Base-by-base conservation (phyloP, 2,329 filamentous ascomycete species). In the Pestalotiopsis sp. region DNA sequence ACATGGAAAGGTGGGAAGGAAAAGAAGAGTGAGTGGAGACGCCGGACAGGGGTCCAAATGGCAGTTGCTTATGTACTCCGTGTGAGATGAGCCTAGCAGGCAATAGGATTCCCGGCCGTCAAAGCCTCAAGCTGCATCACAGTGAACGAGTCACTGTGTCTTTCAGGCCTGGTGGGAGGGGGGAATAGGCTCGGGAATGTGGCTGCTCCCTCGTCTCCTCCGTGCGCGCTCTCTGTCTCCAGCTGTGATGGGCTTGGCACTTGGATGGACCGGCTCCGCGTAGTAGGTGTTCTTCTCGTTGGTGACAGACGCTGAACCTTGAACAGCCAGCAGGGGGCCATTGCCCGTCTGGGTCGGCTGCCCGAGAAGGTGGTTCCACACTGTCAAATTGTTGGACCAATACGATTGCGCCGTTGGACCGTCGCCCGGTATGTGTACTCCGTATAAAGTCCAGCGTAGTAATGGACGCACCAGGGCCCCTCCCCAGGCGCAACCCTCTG, bases 291-390 rank as follows among this genome's bases (percentile, higher is more conserved):
- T 38, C 57, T 23, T 14, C 25, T 20, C 25, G 23, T 60, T 14
- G 57, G 57, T 60, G 25, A 25, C 25, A 14, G 57, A 60, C 14
- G 20, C 23, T 9, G 31, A 60, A 23, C 27, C 17, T 14, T 17
- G 27, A 6, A 52, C 45, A 52, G 14, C 45, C 45, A 9, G 31
- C 31, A 36, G 31, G 31, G 31, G 31, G 52, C 41, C 27, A 64
- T 64, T 39, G 14, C 64, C 64, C 52, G 56, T 66, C 64, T 66
- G 64, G 64, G 64, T 66, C 52, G 64, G 27, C 52, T 66, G 64
- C 52, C 64, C 64, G 56, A 66, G 52, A 11, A n/a, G 11, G 64
- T 31, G 20, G 59, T 7, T 56, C 64, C 64, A 66, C 64, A 66
- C 5, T n/a, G 36, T 31, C 25, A 60, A n/a, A 56, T 13, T 39